phyloP scores from a whole-genome alignment of 2,329 filamentous ascomycete species.

The Pseudogymnoascus destructans region DNA sequence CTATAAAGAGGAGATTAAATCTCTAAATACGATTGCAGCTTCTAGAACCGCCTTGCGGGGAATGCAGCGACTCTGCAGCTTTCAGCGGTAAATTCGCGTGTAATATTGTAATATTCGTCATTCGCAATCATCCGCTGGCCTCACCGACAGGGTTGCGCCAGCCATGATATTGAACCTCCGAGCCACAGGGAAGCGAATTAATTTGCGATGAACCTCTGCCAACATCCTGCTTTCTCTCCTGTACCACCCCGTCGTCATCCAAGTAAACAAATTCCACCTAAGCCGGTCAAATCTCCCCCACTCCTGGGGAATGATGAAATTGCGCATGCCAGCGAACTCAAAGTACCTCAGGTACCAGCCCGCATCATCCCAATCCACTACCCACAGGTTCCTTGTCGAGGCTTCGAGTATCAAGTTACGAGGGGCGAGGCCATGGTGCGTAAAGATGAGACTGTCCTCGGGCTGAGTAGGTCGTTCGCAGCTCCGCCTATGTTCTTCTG shows the following conservation, averaged over 20 bases:
- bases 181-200: neutral
- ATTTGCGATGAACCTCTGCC: neutral
- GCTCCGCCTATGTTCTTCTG: neutral
- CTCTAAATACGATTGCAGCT: neutral
- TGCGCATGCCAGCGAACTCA: neutral
- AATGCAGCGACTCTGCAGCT: neutral
- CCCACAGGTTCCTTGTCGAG: neutral
- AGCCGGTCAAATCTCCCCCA: neutral
- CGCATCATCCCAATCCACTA: neutral
- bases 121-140: neutral
- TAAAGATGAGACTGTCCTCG: neutral
- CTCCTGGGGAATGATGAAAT: neutral
- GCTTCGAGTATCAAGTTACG: neutral
- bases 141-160: neutral
- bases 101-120: neutral
- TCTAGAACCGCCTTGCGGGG: neutral
- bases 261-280: neutral
- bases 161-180: neutral
- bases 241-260: neutral
- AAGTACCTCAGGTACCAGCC: neutral
- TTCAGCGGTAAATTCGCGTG: neutral
- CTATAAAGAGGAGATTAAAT: neutral
- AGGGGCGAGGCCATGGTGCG: neutral
- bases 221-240: neutral
- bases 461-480: neutral